Percentiles rank a stretch among this genome's conserved stretches.
phyloP scores from a whole-genome alignment of 306 rosid genomes.

The Vigna nakashimae region DNA sequence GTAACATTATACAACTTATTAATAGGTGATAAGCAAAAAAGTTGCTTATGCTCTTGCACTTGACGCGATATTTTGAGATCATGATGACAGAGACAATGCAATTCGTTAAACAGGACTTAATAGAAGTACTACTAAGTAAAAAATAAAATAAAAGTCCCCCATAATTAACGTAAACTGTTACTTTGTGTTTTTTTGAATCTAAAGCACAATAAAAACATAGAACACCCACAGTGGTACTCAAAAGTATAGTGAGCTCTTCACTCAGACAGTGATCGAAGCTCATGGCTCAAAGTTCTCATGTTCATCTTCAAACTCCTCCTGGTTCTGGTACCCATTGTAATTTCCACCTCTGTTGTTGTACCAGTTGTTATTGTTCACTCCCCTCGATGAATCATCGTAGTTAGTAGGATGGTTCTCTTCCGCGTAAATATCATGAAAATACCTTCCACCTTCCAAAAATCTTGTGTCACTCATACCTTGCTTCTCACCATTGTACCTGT shows the following conservation, averaged over 20 bases:
- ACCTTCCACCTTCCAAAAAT: slow-evolving; percentile 76
- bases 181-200: slow-evolving; percentile 41
- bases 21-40: slow-evolving; percentile 41
- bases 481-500: slow-evolving; percentile 53
- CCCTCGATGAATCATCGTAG: slow-evolving; percentile 52
- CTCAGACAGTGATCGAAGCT: slow-evolving; percentile 41
- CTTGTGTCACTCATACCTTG: slow-evolving; percentile 96
- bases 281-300: slow-evolving; percentile 66
- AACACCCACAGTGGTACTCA: slow-evolving; percentile 35
- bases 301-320: slow-evolving; percentile 57
- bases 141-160: slow-evolving; percentile 22
- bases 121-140: slow-evolving; percentile 26
- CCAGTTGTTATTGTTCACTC: slow-evolving; percentile 47
- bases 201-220: slow-evolving; percentile 50
- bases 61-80: slow-evolving; percentile 23
- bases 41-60: slow-evolving; percentile 39
- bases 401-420: slow-evolving; percentile 57
- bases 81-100: slow-evolving; percentile 39
- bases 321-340: slow-evolving; percentile 66
- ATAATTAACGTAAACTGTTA: slow-evolving; percentile 34
- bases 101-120: slow-evolving; percentile 34
- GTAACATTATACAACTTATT: slow-evolving; percentile 45
- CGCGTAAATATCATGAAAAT: slow-evolving; percentile 45
- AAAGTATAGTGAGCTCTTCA: slow-evolving; percentile 50
- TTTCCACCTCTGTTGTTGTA: slow-evolving; percentile 57